A percentile compares a stretch with the other conserved stretches of the same genome.
Conservation (phyloP, 83 land plant species). For the Diphasiastrum complanatum region DNA sequence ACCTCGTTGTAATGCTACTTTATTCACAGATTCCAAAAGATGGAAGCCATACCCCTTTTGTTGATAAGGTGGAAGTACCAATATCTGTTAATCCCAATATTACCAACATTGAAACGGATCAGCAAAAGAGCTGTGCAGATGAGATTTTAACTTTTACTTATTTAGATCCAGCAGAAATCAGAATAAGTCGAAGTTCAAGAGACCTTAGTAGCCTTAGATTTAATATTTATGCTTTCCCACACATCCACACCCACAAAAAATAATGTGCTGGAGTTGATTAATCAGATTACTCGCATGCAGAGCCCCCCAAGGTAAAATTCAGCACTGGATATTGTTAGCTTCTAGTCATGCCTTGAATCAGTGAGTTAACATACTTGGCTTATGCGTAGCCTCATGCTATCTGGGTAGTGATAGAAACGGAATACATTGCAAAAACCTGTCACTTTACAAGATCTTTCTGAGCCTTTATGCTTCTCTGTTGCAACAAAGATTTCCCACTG, state of each 20-base stretch:
- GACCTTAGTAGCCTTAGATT: no score
- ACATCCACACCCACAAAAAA: no score
- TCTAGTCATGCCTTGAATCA: background rate
- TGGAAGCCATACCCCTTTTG: slow-evolving; percentile 55
- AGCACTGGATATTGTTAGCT: slow-evolving; percentile 1
- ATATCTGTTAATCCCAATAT: slow-evolving; percentile 41
- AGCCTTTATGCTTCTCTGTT: slow-evolving; percentile 38
- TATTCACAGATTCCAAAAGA: slow-evolving; percentile 60
- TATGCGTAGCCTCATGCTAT: slow-evolving; percentile 67
- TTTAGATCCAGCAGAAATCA: background rate
- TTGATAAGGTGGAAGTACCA: slow-evolving; percentile 89
- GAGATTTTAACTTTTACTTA: background rate
- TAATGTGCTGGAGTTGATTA: background rate
- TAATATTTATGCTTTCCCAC: no score
- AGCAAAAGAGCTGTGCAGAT: background rate
- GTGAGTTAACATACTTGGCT: slow-evolving; percentile 52
- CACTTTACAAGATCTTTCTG: slow-evolving; percentile 29
- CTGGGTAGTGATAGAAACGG: slow-evolving; percentile 82
- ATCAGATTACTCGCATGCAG: background rate
- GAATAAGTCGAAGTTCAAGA: no score
- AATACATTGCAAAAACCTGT: slow-evolving; percentile 75
- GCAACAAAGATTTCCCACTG: slow-evolving; percentile 75
- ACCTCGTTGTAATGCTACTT: slow-evolving; percentile 43
- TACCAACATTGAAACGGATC: background rate
- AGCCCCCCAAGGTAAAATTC: background rate